These are phyloP conservation scores for Rosellinia necatrix DNA, from an alignment of 2,329 filamentous ascomycete species.

Conservation along the genomic window DNA sequence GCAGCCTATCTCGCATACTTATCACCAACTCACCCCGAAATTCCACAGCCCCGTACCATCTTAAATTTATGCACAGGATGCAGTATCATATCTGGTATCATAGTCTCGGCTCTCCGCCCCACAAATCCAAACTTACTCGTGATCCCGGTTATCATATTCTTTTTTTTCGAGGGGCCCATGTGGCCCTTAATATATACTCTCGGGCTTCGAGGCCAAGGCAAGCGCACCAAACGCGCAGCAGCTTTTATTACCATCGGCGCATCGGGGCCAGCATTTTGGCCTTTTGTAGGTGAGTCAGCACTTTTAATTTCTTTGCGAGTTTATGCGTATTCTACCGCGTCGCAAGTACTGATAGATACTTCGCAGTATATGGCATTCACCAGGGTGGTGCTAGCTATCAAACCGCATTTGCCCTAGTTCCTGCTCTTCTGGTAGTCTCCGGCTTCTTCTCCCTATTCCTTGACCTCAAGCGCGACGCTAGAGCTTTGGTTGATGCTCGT, in stretches of 20 bases:
- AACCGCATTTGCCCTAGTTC: slow-evolving; percentile 67
- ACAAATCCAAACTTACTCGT: slow-evolving; percentile 54
- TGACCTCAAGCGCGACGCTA: slow-evolving; percentile 51
- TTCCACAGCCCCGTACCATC: slow-evolving; percentile 71
- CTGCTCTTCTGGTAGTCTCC: slow-evolving; percentile 54
- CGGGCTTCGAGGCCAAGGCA: slow-evolving; percentile 77
- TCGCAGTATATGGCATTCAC: slow-evolving; percentile 64
- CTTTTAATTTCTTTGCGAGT: not conserved
- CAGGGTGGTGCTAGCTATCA: slow-evolving; percentile 63
- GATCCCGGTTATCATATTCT: slow-evolving; percentile 70
- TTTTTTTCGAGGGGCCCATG: slow-evolving; percentile 81
- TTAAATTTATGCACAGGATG: slow-evolving; percentile 64
- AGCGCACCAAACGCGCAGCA: slow-evolving; percentile 78
- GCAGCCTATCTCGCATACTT: slow-evolving; percentile 67
- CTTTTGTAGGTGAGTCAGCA: slow-evolving; percentile 58
- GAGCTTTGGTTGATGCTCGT: slow-evolving; percentile 49
- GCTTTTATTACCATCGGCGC: slow-evolving; percentile 79
- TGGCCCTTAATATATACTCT: slow-evolving; percentile 84
- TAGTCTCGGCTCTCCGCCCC: slow-evolving; percentile 52
- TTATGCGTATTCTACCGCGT: too few species aligned
- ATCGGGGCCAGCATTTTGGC: slow-evolving; percentile 73
- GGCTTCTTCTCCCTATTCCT: slow-evolving; percentile 57
- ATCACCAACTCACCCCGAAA: slow-evolving; percentile 51
- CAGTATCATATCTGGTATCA: slow-evolving; percentile 61
- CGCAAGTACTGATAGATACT: too few species aligned